Evolutionary conservation across 129 eudicot genomes (phyloP), one percentile per base, ranked within the genome.

Genomic region (Flaveria bidentis): DNA sequence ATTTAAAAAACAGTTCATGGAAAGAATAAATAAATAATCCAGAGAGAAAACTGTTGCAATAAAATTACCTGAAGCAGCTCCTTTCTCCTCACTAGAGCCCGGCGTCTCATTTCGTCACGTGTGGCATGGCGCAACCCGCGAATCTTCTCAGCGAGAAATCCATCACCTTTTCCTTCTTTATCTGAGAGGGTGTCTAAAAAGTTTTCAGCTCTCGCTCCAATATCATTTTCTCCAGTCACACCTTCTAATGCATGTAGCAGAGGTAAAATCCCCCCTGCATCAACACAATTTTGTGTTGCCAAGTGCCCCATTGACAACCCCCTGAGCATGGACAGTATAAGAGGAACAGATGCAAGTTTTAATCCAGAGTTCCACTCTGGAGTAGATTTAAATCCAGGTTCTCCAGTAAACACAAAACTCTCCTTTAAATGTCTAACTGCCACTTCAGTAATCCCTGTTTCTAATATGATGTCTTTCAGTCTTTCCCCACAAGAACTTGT

Each of bases 121-220:
- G 97, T 95, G 41, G 99, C 97, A 74, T 88, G 88, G 57, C 99
- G 84, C 70, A 95, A 82, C 52, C 82, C 89, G 49, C 61, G 71
- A 64, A 95, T 87, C 69, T 87, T 89, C 67, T 87, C 94, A 49
- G 87, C 92, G 20, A 95, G 83, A 65, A 87, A 95, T 10, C 99
- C 94, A 44, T 87, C 96, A 64, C 96, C 97, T 69, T 85, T 88
- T 67, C 92, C 96, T 69, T 94, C 99, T 77, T 84, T 89, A 63
- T 89, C 97, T 15, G 97, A 87, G 25, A 95, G 96, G 17, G 96
- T 95, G 52, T 95, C 97, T 82, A 95, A 81, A 77, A 95, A 87
- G 84, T 95, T 95, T 75, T 95, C 99, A 81, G 99, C 99, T 81
- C 92, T 89, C 1, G 94, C 97, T 47, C 99, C 99, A 36, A 95